Conservation (phyloP, 1,284 basidiomycete species). For the Tausonia pullulans region DNA sequence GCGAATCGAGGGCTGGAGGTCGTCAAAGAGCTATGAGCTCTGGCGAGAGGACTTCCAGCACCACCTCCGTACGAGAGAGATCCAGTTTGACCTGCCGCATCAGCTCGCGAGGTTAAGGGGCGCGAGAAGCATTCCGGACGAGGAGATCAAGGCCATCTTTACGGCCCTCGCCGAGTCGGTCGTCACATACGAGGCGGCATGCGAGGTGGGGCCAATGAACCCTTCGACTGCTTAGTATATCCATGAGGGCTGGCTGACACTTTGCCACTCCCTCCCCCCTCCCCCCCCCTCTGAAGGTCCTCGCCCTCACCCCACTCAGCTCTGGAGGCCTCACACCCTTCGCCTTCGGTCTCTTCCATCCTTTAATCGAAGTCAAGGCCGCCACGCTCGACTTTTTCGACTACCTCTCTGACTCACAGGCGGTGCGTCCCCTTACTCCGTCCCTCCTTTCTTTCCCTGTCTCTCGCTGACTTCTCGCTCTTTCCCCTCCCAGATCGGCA, state of each 20-base stretch:
- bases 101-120: constrained; percentile 58
- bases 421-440: neutral
- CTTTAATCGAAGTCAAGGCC: constrained; percentile 47
- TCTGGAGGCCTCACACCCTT: constrained; percentile 6
- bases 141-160: constrained; percentile 65
- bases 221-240: neutral
- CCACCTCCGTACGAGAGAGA: constrained; percentile 38
- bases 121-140: constrained; percentile 47
- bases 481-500: constrained; percentile 53
- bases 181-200: constrained; percentile 70
- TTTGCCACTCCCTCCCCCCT: no score
- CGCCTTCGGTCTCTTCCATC: neutral
- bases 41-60: constrained; percentile 50
- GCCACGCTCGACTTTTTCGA: constrained; percentile 72
- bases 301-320: constrained; percentile 5
- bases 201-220: constrained; percentile 49
- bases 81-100: constrained; percentile 59
- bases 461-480: constrained; percentile 14
- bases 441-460: neutral
- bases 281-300: neutral
- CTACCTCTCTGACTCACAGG: constrained; percentile 38
- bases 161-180: constrained; percentile 56
- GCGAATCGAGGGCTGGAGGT: constrained; percentile 68
- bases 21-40: constrained; percentile 54
- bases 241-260: neutral